Evolutionary conservation across 139 green algal genomes (phyloP).

Genomic region (Pseudopediastrum boryanum): DNA sequence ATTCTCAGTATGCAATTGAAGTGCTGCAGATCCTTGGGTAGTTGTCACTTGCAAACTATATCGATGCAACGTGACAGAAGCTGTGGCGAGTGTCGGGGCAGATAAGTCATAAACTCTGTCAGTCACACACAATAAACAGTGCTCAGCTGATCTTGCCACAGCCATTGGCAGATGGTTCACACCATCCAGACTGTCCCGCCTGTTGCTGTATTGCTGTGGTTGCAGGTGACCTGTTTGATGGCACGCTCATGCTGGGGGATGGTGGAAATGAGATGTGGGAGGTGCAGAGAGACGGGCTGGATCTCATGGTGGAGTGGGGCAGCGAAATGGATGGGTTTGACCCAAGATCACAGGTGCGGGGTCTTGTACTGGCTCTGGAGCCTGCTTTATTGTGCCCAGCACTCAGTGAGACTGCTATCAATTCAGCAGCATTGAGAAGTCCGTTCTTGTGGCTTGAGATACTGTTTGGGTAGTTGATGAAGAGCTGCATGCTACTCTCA

Average conservation of each 20-base stretch:
- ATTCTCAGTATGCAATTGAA: too few species aligned
- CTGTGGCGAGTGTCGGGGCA: neutral
- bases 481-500: too few species aligned
- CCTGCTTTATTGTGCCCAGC: too few species aligned
- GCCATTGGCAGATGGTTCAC: neutral
- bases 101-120: neutral
- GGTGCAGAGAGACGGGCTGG: constrained; percentile 32
- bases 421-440: too few species aligned
- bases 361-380: too few species aligned
- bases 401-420: too few species aligned
- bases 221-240: constrained; percentile 56
- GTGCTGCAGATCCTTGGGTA: too few species aligned
- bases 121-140: neutral
- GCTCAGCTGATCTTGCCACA: neutral
- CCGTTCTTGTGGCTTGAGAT: too few species aligned
- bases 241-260: constrained; percentile 49
- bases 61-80: neutral
- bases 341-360: constrained; percentile 57
- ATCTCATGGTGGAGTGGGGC: constrained; percentile 69
- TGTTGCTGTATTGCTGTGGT: neutral
- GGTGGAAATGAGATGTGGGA: constrained; percentile 60
- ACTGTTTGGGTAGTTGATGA: too few species aligned
- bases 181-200: neutral
- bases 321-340: constrained; percentile 64
- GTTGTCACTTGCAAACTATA: neutral